Conservation (phyloP, 2,329 filamentous ascomycete genomes). For the Exophiala alcalophila region DNA sequence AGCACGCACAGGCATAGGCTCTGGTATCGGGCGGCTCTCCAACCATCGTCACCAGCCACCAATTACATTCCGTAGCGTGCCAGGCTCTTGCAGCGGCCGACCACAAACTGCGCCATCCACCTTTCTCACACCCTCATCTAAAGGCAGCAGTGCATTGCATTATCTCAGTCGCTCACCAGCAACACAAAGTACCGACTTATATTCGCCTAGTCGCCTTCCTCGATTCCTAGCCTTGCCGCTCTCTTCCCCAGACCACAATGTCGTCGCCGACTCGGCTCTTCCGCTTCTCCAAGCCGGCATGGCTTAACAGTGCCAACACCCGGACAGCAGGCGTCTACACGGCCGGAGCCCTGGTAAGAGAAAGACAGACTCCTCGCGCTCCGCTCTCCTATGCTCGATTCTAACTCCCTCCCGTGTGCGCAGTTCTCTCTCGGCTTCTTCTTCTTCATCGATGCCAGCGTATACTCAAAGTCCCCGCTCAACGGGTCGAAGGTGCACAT, state of each 20-base stretch:
- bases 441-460: constrained; percentile 64
- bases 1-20: not conserved
- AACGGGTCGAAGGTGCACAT: constrained; percentile 63
- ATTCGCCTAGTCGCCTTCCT: no score
- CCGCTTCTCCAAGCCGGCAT: constrained; percentile 64
- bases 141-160: no score
- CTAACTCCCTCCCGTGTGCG: not conserved
- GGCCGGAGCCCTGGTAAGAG: constrained; percentile 61
- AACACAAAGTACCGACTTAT: no score
- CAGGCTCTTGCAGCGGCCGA: no score
- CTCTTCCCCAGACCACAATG: constrained; percentile 9
- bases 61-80: not conserved
- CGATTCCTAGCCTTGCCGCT: no score
- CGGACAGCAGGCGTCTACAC: constrained; percentile 64
- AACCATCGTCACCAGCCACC: constrained; percentile 10
- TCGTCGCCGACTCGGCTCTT: constrained; percentile 55
- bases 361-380: constrained; percentile 1
- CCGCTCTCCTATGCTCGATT: not conserved
- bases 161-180: no score
- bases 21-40: not conserved
- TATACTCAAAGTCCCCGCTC: constrained; percentile 59
- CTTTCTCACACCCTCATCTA: not conserved
- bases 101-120: no score
- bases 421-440: constrained; percentile 70
- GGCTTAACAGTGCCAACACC: constrained; percentile 63